Conservation (phyloP, 306 rosid species). For the Ormosia semicastrata region DNA sequence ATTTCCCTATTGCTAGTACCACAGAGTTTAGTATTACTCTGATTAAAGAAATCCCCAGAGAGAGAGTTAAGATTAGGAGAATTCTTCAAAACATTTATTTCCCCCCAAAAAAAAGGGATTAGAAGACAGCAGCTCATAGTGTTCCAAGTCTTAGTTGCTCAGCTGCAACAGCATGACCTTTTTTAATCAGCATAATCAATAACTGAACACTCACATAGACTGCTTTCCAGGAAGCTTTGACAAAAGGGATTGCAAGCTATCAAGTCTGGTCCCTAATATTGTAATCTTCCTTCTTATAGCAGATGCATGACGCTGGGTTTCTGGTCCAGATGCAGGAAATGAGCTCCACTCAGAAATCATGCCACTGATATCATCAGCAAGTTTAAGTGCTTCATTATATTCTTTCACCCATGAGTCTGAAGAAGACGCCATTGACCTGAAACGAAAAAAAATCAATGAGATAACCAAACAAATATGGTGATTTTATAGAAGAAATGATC, state of each 20-base stretch:
- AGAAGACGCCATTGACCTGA: slow-evolving; percentile 72
- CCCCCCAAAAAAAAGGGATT: not conserved
- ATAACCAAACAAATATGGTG: not conserved
- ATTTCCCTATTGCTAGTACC: not conserved
- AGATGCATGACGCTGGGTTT: slow-evolving; percentile 69
- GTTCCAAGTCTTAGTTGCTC: not conserved
- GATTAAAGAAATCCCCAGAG: not conserved
- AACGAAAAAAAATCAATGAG: not conserved
- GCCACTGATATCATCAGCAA: slow-evolving; percentile 73
- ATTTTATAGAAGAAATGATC: not conserved
- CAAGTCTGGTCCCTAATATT: slow-evolving; percentile 89
- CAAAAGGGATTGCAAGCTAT: slow-evolving; percentile 76
- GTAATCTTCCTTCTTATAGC: slow-evolving; percentile 92
- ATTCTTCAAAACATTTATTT: not conserved
- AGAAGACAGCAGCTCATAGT: not conserved
- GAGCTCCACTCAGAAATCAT: slow-evolving; percentile 72
- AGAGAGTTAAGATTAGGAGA: not conserved
- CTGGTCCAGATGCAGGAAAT: slow-evolving; percentile 61
- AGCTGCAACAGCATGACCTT: not conserved
- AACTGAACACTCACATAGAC: slow-evolving; percentile 61
- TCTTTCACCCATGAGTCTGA: slow-evolving; percentile 87
- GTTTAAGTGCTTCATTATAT: slow-evolving; percentile 78
- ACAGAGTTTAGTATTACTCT: not conserved
- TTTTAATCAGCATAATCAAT: not conserved
- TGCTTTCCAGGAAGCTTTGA: slow-evolving; percentile 84